Base-by-base conservation (phyloP, 1,139 yeast genomes). In the Magnusiomyces paraingens region DNA sequence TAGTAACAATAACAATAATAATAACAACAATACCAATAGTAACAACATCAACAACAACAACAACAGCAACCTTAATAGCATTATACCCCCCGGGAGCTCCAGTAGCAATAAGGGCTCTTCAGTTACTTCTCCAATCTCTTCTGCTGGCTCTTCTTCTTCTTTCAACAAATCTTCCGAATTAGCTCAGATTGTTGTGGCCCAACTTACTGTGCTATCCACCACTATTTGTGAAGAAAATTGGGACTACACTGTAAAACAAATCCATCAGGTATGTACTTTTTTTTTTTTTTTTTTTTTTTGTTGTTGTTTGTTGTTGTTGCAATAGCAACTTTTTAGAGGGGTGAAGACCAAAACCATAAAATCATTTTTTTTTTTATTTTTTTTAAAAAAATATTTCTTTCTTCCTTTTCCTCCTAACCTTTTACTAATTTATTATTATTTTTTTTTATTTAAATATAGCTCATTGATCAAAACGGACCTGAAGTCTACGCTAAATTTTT, bases 181-280 rank as follows among this genome's bases (percentile, higher is more conserved):
- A 55, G 69, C 73, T 53, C 75, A 77, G 65, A 77, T 77, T 51
- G 69, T 77, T 49, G 66, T 75, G 58, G 77, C 81, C 47, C 87
- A 83, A 66, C 66, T 84, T 51, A 73, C 79, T 20, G 73, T 83
- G 50, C 69, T 82, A 54, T 68, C 78, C 49, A 70, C 79, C 35
- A 75, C 80, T 29, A 68, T 77, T 57, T 66, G 73, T 35, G 67
- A 69, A 18, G 69, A 70, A 32, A 78, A 76, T 64, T 72, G 76
- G 65, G 71, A 70, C 32, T 59, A 72, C n/a, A 71, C 76, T 43
- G 65, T 67, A 52, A 65, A 67, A 48, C 81, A 82, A 64, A 79
- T 83, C 61, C 72, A 75, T 56, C 72, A 71, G 59, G 66, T 63
- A 55, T 36, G 49, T 36, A 20, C 11, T 14, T 42, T 8, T 42